Evolutionary conservation across 1,284 basidiomycete species (phyloP), one percentile per base, ranked within the genome.

Genomic region (Malassezia dermatis): DNA sequence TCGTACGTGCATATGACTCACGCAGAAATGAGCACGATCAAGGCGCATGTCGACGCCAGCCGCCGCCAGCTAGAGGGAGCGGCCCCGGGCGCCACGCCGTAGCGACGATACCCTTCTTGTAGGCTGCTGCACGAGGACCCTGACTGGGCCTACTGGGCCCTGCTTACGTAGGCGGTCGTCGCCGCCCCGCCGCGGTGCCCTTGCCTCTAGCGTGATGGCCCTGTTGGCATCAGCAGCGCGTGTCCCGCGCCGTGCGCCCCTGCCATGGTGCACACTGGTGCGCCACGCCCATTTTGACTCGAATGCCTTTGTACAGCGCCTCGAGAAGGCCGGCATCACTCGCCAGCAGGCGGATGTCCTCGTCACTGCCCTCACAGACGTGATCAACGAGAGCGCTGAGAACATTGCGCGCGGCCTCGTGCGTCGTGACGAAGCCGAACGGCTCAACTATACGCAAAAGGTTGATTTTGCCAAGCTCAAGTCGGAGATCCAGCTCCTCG

Each of bases 401-500:
- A 67, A 67, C 47, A 60, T 73, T 17, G 64, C 64, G 39, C 65
- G 60, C 34, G 65, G 63, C n/a, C 62, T 73, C 11, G 67, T 74
- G 2, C 64, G 66, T 15, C 59, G 70, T 30, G 69, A 69, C 45
- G 70, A 74, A 41, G 71, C 65, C 10, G 72, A 73, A 31, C 59
- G 67, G 40, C 65, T 60, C 48, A 64, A 64, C 51, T 74, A 73
- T 45, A 68, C 68, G 2, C 71, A 73, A 44, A 74, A 74, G 48
- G 91, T 98, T 58, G 93, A 96, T 77, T 96, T 98, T 76, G 88
- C 90, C 5, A 86, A 91, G 72, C 84, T 94, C 64, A 96, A 96
- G 77, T 93, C 89, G 15, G 93, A 95, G 74, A 80, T 98, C 27
- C 88, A 95, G 77, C 79, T 98, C 40, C 87, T 89, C 79, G 91